phyloP scores from a whole-genome alignment of 2,329 filamentous ascomycete species.

The Mycosphaerella arachidis region DNA sequence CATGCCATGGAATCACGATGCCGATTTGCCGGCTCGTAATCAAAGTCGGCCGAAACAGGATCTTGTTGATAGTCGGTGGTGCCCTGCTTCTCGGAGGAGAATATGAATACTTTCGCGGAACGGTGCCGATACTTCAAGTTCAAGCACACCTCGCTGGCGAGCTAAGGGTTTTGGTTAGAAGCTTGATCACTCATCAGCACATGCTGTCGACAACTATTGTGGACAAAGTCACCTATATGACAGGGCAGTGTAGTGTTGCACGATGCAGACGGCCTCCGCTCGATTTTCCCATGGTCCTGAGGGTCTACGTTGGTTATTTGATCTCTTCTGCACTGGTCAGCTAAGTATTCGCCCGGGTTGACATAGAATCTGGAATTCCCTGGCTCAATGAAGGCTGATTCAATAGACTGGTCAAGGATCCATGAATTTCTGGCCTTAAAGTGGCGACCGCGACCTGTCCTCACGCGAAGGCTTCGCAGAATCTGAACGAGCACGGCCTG shows the following conservation, averaged over 20 bases:
- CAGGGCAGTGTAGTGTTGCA: constrained; percentile 7
- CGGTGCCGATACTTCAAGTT: not conserved
- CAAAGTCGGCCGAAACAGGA: too few relatives aligned
- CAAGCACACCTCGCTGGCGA: constrained; percentile 8
- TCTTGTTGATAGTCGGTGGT: too few relatives aligned
- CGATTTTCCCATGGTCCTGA: not conserved
- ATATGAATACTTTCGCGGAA: not conserved
- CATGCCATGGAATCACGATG: not conserved
- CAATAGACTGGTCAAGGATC: not conserved
- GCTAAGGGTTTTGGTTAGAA: constrained; percentile 4
- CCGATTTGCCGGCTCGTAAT: not conserved
- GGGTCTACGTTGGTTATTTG: not conserved
- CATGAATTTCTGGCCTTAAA: not conserved
- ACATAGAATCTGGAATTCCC: not conserved
- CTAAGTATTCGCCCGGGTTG: not conserved
- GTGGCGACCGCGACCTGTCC: not conserved
- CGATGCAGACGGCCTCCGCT: not conserved
- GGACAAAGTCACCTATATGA: not conserved
- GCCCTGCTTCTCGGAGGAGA: not conserved
- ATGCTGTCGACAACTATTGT: not conserved
- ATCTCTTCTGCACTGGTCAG: not conserved
- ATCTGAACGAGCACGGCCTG: not conserved
- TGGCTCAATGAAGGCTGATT: not conserved
- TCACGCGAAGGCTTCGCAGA: not conserved
- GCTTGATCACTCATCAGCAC: not conserved